These are phyloP conservation scores for Dillenia suffruticosa DNA, from an alignment of 164 flowering plant species.

Conservation along the genomic window DNA sequence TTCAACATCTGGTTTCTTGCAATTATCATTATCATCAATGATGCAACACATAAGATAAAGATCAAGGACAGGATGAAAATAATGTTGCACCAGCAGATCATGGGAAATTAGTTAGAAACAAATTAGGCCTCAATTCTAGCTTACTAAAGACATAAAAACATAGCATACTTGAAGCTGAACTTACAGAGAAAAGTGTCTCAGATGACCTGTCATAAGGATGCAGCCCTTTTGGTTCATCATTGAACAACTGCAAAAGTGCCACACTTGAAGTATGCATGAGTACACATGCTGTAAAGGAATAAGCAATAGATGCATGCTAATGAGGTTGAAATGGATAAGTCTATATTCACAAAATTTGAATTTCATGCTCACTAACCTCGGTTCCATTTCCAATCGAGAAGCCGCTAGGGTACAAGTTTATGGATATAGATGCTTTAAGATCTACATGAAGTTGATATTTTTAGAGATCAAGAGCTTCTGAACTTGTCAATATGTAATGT, in stretches of 20 bases:
- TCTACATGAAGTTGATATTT: slow-evolving; percentile 8
- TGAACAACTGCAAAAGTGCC: slow-evolving; percentile 4
- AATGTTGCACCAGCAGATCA: background rate
- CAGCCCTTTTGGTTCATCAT: slow-evolving; percentile 15
- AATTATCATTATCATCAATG: no score
- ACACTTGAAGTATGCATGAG: slow-evolving; percentile 4
- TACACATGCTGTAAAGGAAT: background rate
- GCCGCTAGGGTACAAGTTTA: slow-evolving; percentile 16
- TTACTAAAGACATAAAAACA: background rate
- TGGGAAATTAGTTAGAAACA: no score
- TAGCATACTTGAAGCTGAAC: slow-evolving; percentile 1
- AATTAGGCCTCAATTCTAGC: background rate
- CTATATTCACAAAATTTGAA: background rate
- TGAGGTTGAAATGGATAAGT: no score
- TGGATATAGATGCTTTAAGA: slow-evolving; percentile 16
- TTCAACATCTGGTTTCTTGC: no score
- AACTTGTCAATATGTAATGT: background rate
- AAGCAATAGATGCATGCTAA: background rate
- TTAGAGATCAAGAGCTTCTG: background rate
- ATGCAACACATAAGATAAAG: no score
- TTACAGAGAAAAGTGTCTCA: slow-evolving; percentile 23
- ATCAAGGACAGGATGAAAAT: background rate
- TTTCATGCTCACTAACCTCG: slow-evolving; percentile 14
- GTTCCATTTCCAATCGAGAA: slow-evolving; percentile 16
- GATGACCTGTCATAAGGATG: slow-evolving; percentile 25